Evolutionary conservation across 2,329 filamentous ascomycete genomes (phyloP), one percentile per base, ranked within the genome.

Genomic region (Clonostachys rhizophaga): DNA sequence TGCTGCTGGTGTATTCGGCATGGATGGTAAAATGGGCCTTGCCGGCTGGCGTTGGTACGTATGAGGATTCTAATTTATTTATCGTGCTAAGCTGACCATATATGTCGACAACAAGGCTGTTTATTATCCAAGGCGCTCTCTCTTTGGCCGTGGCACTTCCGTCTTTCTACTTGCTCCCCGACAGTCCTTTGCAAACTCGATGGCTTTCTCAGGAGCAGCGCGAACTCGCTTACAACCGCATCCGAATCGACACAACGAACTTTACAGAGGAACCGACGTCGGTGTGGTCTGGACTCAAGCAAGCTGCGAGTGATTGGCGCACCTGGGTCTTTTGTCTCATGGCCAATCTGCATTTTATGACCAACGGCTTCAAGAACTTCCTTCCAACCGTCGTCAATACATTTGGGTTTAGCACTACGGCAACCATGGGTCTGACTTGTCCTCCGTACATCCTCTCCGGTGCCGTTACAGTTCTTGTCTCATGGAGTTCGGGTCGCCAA

Each of bases 81-180:
- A 30, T 30, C 24, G 8, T 4, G 8, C 10, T 3, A 30, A 9
- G 24, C 24, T 30, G 24, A 30, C 24, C 8, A 30, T 8, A 30
- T 30, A 10, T 50, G 41, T 42, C 14, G 9, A 20, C 16, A 11
- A 16, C 46, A 47, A 58, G 24, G 24, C 69, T 87, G 0, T 87
- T 87, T 59, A 84, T 87, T 43, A 78, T 87, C 7, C 83, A 87
- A 59, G 84, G 84, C 13, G 68, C 71, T 2, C 71, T 63, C 11
- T 61, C 60, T 2, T 57, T 62, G 9, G 49, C 58, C 12, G 52
- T 61, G 8, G 58, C 58, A 8, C 34, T 63, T 8, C 7, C 44
- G 1, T 57, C 59, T 5, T 64, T 54, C 47, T 64, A 62, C 24
- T 17, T 62, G 24, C 55, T 64, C 2, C 61, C 61, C 2, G 60